Evolutionary conservation across 768 basidiomycete species (phyloP), one percentile per base, ranked within the genome.

Genomic region (Tricholoma terreum): DNA sequence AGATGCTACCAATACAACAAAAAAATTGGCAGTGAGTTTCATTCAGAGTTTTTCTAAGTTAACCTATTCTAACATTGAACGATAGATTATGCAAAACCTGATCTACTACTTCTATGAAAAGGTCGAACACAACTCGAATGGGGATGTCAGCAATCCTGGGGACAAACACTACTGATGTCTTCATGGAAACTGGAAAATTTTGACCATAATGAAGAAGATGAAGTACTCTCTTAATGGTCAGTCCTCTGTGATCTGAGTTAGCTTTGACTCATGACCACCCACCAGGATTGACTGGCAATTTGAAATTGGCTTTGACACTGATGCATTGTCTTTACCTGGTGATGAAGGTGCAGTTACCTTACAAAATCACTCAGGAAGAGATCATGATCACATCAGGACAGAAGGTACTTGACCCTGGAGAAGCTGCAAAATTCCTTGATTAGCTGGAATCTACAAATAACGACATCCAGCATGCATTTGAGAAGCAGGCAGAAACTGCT

Each of bases 101-200:
- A 63, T 67, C n/a, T n/a, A n/a, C n/a, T n/a, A n/a, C n/a, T n/a
- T n/a, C n/a, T n/a, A n/a, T n/a, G n/a, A n/a, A n/a, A n/a, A n/a
- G n/a, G n/a, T n/a, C n/a, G n/a, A n/a, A n/a, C n/a, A n/a, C n/a
- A n/a, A n/a, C n/a, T n/a, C n/a, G n/a, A n/a, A n/a, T n/a, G n/a
- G n/a, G n/a, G n/a, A n/a, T n/a, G n/a, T n/a, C n/a, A n/a, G n/a
- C 15, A 52, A 58, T 17, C 40, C 56, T 11, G 64, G 65, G 14
- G 64, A 65, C 57, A 63, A 58, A 30, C 64, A 67, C 54, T 67
- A 59, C 58, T 43, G 56, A 34, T 67, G 65, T 36, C 56, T 40
- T 54, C 65, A 65, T 54, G 60, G 65, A 6, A 49, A 49, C 31
- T n/a, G 35, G n/a, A 63, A 62, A 48, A 51, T 64, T 43, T n/a